These are phyloP conservation scores for Rhinocladiella similis DNA, from an alignment of 2,329 filamentous ascomycete species.

Conservation along the genomic window DNA sequence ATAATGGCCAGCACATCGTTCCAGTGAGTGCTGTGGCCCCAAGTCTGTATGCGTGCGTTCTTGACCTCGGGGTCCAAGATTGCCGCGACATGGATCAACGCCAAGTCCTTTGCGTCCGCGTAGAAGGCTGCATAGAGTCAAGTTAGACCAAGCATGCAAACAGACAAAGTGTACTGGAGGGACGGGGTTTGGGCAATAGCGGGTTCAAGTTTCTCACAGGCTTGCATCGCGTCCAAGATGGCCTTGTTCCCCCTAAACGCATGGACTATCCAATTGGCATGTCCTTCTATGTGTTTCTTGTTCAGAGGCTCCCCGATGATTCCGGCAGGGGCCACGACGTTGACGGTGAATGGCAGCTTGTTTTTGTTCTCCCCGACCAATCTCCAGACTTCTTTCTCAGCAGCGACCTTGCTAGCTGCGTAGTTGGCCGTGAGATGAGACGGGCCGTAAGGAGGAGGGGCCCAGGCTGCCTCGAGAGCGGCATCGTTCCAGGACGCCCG, in stretches of 20 bases:
- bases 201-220: background rate
- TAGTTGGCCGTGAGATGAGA: slow-evolving; percentile 34
- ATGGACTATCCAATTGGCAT: too few species aligned
- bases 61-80: slow-evolving; percentile 47
- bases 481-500: slow-evolving; percentile 38
- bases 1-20: slow-evolving; percentile 30
- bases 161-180: too few species aligned
- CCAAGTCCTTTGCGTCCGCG: background rate
- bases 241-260: too few species aligned
- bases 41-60: slow-evolving; percentile 56
- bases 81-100: slow-evolving; percentile 53
- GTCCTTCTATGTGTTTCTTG: too few species aligned
- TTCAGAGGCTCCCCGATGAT: too few species aligned
- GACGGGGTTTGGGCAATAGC: too few species aligned
- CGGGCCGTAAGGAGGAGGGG: slow-evolving; percentile 36
- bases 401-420: slow-evolving; percentile 40
- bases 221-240: background rate
- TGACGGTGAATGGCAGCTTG: slow-evolving; percentile 28
- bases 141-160: too few species aligned
- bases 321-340: slow-evolving; percentile 15
- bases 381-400: slow-evolving; percentile 42
- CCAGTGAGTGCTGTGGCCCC: slow-evolving; percentile 48
- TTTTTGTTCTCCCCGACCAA: slow-evolving; percentile 32
- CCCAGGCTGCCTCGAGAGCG: slow-evolving; percentile 33
- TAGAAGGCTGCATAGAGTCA: background rate